Evolutionary conservation across 352 stramenopile species (phyloP), one percentile per base, ranked within the genome.

Genomic region (Phytopythium chamaehyphon): DNA sequence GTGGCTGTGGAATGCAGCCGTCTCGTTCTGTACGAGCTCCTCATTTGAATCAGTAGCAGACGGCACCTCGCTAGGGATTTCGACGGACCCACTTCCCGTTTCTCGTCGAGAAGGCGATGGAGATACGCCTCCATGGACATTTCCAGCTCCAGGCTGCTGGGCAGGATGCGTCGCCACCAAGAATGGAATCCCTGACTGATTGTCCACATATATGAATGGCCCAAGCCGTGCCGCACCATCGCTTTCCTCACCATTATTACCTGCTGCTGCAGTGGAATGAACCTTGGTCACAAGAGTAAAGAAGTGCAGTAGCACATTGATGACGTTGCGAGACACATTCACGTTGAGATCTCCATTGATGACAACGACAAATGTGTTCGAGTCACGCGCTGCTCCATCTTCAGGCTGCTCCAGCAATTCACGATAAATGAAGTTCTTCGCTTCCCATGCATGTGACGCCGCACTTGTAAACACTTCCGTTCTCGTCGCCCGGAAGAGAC

Each of bases 181-280:
- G 59, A 94, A 90, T 21, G 76, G 76, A 47, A 94, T 91, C 10
- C 83, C 83, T 2, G 81, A 90, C 43, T 94, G 81, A 44, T 94
- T 94, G 46, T 94, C 83, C 7, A 94, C 79, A 50, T 94, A 94
- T 45, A 94, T 88, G 54, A 85, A 90, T 18, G 81, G 77, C 1
- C 83, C 83, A 23, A 94, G 76, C 8, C 75, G 76, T 9, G 70
- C 66, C 35, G 56, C 61, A 24, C 76, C 57, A 14, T 57, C 63
- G 47, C 84, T 68, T 3, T 15, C 18, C 6, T 51, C 28, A 15
- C 18, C 45, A 2, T 51, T 33, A 6, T 21, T 18, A 11, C 39
- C 28, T 18, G 76, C 67, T 0, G 59, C 63, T 28, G 66, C 61
- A 9, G 66, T 62, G 2, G 65, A 59, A 18, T 74, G 59, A 18